A percentile compares a stretch with the other conserved stretches of the same genome.
Conservation (phyloP, 2,329 filamentous ascomycete genomes). For the Cercospora zeae-maydis region DNA sequence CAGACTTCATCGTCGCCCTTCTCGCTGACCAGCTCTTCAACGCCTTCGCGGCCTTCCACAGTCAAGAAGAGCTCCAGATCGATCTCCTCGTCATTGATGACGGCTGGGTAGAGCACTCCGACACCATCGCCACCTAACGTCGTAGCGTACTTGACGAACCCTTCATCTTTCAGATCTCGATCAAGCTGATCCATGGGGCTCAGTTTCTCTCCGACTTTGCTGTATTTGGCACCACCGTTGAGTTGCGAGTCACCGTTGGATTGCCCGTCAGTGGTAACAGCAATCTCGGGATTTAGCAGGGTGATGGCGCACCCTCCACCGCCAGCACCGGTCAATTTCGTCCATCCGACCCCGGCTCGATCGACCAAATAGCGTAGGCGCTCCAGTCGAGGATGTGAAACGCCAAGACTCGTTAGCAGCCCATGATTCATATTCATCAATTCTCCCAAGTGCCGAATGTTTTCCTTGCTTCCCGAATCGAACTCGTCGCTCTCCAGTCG, state of each 20-base stretch:
- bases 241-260: not conserved
- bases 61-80: slow-evolving; percentile 83
- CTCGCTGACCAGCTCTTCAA: slow-evolving; percentile 76
- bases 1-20: slow-evolving; percentile 32
- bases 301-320: slow-evolving; percentile 96
- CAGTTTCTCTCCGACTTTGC: not conserved
- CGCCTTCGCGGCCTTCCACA: slow-evolving; percentile 76
- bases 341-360: slow-evolving; percentile 87
- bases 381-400: slow-evolving; percentile 91
- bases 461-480: slow-evolving; percentile 59
- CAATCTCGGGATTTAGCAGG: slow-evolving; percentile 64
- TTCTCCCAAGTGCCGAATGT: slow-evolving; percentile 73
- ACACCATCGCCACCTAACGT: slow-evolving; percentile 91
- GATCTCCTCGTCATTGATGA: slow-evolving; percentile 90
- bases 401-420: slow-evolving; percentile 81
- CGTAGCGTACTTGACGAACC: slow-evolving; percentile 81
- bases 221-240: slow-evolving; percentile 18
- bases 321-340: slow-evolving; percentile 92
- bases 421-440: slow-evolving; percentile 94
- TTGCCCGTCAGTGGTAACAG: not conserved
- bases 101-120: slow-evolving; percentile 88
- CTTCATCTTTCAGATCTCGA: slow-evolving; percentile 53
- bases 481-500: slow-evolving; percentile 59
- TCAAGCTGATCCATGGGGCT: slow-evolving; percentile 58
- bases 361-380: slow-evolving; percentile 88